phyloP scores from a whole-genome alignment of 331 rosid species.

The Stylosanthes scabra region DNA sequence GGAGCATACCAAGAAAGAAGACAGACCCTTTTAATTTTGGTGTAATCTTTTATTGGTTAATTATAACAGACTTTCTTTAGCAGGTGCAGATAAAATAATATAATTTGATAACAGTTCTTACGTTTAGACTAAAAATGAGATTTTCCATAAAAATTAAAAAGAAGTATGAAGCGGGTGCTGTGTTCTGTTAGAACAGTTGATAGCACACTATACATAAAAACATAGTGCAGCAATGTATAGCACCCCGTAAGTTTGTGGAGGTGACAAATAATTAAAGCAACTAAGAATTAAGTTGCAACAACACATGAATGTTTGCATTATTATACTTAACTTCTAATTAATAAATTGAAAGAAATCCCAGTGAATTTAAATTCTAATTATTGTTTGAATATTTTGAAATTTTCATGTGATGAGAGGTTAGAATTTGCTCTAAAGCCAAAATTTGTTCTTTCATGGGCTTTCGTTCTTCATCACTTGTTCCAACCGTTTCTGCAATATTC shows the following conservation, averaged over 20 bases:
- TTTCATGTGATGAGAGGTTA: conserved; percentile 54
- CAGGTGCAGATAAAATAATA: no score
- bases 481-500: conserved; percentile 39
- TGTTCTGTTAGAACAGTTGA: no score
- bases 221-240: neutral
- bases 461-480: conserved; percentile 25
- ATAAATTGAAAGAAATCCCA: no score
- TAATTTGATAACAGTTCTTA: no score
- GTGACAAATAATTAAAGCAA: neutral
- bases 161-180: neutral
- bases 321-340: neutral
- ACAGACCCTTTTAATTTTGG: no score
- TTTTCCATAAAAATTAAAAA: no score
- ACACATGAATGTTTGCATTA: neutral
- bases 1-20: no score
- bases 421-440: conserved; percentile 55
- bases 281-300: neutral
- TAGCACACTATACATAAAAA: conserved; percentile 2
- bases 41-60: no score
- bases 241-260: neutral
- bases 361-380: no score
- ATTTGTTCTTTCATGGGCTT: conserved; percentile 47
- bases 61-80: no score
- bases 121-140: no score
- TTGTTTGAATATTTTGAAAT: conserved; percentile 52